Evolutionary conservation across 192 early-diverging fungal genomes (phyloP).

Genomic region (Dispira simplex): DNA sequence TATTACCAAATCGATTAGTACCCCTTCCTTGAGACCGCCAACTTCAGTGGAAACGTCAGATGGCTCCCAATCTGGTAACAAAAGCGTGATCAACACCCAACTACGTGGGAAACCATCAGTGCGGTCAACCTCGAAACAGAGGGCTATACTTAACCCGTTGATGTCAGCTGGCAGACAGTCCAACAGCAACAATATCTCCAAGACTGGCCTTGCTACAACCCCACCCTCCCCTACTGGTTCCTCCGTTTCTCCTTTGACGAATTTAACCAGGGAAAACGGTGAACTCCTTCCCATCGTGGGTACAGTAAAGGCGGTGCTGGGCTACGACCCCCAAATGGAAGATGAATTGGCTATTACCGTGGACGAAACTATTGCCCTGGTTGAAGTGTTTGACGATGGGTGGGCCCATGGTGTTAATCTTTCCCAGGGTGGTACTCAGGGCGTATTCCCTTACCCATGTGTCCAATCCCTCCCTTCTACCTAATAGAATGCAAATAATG

Average conservation of each 20-base stretch:
- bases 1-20: too few species aligned
- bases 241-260: background rate
- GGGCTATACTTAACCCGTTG: background rate
- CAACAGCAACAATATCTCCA: background rate
- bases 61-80: too few species aligned
- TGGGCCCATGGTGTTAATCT: slow-evolving; percentile 10
- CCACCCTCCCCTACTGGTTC: background rate
- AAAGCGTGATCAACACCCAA: too few species aligned
- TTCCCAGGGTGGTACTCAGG: background rate
- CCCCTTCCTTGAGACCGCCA: too few species aligned
- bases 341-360: background rate
- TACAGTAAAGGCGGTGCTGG: background rate
- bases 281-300: background rate
- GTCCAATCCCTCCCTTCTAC: background rate
- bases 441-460: slow-evolving; percentile 8
- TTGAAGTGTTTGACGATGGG: slow-evolving; percentile 7
- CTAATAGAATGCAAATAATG: too few species aligned
- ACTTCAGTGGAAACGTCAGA: too few species aligned
- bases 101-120: too few species aligned
- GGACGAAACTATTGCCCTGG: background rate
- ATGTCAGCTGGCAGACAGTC: background rate
- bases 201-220: background rate
- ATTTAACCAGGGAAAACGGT: background rate
- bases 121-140: too few species aligned
- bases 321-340: slow-evolving; percentile 6